Evolutionary conservation across 495 filamentous ascomycete genomes (phyloP).

Genomic region (Xylaria telfairii): DNA sequence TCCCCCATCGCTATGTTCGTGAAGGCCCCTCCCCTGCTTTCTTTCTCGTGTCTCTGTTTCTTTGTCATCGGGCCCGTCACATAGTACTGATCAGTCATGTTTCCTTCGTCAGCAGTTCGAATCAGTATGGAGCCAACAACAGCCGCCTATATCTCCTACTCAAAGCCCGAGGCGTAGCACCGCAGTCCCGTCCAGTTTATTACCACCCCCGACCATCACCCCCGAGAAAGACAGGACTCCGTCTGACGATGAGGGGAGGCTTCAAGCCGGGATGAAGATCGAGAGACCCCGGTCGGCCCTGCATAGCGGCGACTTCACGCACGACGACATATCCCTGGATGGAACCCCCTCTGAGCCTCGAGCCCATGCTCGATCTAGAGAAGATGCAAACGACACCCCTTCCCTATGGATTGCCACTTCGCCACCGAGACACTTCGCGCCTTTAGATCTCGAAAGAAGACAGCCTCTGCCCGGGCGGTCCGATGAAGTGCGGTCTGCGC

Average conservation of each 20-base stretch:
- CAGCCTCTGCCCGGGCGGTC: constrained; percentile 37
- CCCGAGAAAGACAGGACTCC: constrained; percentile 45
- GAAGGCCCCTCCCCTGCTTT: neutral
- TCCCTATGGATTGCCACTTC: constrained; percentile 52
- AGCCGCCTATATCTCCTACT: constrained; percentile 35
- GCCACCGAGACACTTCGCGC: constrained; percentile 51
- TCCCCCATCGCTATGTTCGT: constrained; percentile 66
- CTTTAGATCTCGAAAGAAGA: constrained; percentile 46
- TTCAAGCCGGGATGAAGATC: constrained; percentile 63
- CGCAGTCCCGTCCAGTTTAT: constrained; percentile 34
- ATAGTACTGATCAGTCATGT: constrained; percentile 23
- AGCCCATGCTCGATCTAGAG: constrained; percentile 21
- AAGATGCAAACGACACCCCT: constrained; percentile 23
- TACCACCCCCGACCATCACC: constrained; percentile 50
- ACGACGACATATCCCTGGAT: constrained; percentile 50
- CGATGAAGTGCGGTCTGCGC: constrained; percentile 50
- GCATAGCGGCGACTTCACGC: constrained; percentile 87
- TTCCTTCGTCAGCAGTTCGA: constrained; percentile 44
- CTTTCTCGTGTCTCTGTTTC: neutral
- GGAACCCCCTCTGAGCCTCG: constrained; percentile 14
- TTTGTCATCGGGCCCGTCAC: neutral
- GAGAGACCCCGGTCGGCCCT: constrained; percentile 86
- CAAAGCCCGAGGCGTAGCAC: constrained; percentile 43
- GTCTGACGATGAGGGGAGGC: constrained; percentile 37
- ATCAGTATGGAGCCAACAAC: constrained; percentile 44